phyloP scores from a whole-genome alignment of 306 rosid species.

The Medicago lupulina region DNA sequence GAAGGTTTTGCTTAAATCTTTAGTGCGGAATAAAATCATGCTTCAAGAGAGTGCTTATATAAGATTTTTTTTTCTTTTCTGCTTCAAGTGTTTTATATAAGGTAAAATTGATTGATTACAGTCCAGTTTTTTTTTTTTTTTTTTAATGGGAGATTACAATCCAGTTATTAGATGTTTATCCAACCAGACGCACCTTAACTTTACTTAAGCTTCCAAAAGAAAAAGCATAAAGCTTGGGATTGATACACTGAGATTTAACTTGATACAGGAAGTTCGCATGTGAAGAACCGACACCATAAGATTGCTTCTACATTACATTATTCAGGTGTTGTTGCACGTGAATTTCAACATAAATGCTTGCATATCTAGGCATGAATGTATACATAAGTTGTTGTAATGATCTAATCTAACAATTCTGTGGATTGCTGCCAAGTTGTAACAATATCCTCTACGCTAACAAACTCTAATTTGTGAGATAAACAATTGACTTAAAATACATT shows the following conservation, averaged over 20 bases:
- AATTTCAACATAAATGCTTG: conserved; percentile 20
- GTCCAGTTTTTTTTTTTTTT: background rate
- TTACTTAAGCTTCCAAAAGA: background rate
- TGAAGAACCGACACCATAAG: too few species aligned
- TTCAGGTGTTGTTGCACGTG: background rate
- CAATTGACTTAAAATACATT: background rate
- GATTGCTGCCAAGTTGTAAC: background rate
- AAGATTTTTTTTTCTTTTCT: background rate
- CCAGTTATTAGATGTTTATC: background rate
- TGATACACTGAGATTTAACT: conserved; percentile 2
- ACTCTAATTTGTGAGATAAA: background rate
- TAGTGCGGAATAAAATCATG: background rate
- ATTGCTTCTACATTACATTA: background rate
- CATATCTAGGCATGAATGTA: background rate
- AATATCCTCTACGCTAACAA: background rate
- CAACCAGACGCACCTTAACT: background rate
- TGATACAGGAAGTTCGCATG: background rate
- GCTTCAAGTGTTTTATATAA: background rate
- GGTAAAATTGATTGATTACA: background rate
- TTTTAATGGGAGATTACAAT: background rate
- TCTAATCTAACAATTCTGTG: background rate
- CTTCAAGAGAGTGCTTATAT: background rate
- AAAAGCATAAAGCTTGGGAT: background rate
- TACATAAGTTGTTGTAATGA: background rate
- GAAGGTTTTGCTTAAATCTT: background rate